Evolutionary conservation across 2,329 filamentous ascomycete species (phyloP).

Genomic region (Chrysoporthe puriensis): DNA sequence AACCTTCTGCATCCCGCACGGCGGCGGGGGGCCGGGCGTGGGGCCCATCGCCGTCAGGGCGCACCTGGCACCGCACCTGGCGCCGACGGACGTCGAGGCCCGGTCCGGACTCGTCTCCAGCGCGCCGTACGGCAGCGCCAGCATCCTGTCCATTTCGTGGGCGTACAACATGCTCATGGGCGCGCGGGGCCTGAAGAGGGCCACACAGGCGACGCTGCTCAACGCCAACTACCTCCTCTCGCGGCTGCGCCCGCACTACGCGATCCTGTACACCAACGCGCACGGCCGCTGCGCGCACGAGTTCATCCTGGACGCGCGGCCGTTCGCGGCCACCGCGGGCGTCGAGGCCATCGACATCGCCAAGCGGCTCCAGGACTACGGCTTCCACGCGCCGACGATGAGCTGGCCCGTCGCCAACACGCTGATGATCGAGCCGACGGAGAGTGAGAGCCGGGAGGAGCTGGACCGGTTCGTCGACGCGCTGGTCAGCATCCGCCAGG

Average conservation of each 20-base stretch:
- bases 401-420: conserved; percentile 94
- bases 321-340: conserved; percentile 80
- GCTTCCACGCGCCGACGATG: conserved; percentile 97
- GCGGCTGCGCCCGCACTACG: conserved; percentile 82
- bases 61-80: conserved; percentile 77
- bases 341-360: conserved; percentile 94
- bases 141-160: conserved; percentile 93
- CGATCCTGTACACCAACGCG: conserved; percentile 90
- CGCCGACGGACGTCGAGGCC: conserved; percentile 48
- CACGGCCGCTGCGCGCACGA: conserved; percentile 92
- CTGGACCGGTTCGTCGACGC: conserved; percentile 93
- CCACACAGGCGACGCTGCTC: conserved; percentile 89
- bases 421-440: conserved; percentile 97
- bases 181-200: conserved; percentile 77
- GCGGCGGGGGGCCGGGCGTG: conserved; percentile 90
- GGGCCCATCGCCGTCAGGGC: conserved; percentile 91
- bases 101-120: conserved; percentile 76
- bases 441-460: conserved; percentile 89
- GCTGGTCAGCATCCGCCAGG: conserved; percentile 80
- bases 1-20: conserved; percentile 98
- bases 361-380: conserved; percentile 95
- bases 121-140: conserved; percentile 84
- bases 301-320: conserved; percentile 89
- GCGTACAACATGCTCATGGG: conserved; percentile 96
- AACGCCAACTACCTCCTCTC: conserved; percentile 97